A percentile compares a stretch with the other conserved stretches of the same genome.
Conservation (phyloP, 495 filamentous ascomycete species). For the Acidomyces sp. region DNA sequence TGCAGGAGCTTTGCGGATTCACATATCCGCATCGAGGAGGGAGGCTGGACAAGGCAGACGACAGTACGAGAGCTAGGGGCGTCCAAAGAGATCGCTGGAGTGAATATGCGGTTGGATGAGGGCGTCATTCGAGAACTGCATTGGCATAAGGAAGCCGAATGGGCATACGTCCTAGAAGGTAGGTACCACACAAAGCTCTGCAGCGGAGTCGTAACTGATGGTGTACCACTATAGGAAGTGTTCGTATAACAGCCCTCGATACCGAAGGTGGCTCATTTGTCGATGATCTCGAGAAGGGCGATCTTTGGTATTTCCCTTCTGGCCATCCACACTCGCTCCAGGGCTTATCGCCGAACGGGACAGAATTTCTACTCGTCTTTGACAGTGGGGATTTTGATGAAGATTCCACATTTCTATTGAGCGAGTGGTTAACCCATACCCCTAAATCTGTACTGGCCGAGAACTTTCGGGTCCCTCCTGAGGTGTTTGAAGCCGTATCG, state of each 20-base stretch:
- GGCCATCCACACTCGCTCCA: slow-evolving; percentile 60
- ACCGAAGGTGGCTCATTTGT: slow-evolving; percentile 55
- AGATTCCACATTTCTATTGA: slow-evolving; percentile 54
- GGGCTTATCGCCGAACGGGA: slow-evolving; percentile 50
- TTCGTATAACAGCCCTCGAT: slow-evolving; percentile 49
- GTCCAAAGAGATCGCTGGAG: slow-evolving; percentile 48
- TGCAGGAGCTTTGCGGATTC: slow-evolving; percentile 52
- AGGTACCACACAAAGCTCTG: no score
- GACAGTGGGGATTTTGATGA: slow-evolving; percentile 57
- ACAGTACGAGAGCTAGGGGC: slow-evolving; percentile 48
- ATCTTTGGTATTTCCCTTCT: slow-evolving; percentile 62
- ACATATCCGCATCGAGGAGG: slow-evolving; percentile 54
- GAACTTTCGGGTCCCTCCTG: slow-evolving; percentile 49
- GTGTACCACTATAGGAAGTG: no score
- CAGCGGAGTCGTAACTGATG: no score
- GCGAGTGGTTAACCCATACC: slow-evolving; percentile 55
- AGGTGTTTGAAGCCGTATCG: slow-evolving; percentile 47
- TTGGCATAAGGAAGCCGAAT: slow-evolving; percentile 57
- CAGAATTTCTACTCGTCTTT: slow-evolving; percentile 59
- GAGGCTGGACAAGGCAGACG: slow-evolving; percentile 56
- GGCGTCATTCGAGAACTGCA: slow-evolving; percentile 61
- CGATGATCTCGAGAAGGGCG: slow-evolving; percentile 53
- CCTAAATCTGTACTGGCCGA: slow-evolving; percentile 49
- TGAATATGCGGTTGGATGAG: slow-evolving; percentile 54
- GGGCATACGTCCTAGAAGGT: slow-evolving; percentile 45